Evolutionary conservation across 140 eudicot species (phyloP).

Genomic region (Senecio squalidus): DNA sequence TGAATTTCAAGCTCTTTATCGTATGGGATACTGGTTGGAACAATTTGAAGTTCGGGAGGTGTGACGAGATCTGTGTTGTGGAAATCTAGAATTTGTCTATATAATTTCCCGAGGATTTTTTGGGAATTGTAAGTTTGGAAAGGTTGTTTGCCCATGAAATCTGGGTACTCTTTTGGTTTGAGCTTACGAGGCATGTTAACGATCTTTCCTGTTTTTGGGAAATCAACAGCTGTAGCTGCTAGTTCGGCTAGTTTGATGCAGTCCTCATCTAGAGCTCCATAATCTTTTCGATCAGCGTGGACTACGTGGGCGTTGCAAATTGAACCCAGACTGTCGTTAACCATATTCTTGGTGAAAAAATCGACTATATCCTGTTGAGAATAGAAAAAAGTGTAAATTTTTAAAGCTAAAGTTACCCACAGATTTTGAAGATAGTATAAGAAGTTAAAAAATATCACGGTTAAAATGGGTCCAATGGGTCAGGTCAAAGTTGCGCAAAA

Average conservation of each 20-base stretch:
- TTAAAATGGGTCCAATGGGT: too few species aligned
- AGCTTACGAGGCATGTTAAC: slow-evolving; percentile 61
- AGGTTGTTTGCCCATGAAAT: slow-evolving; percentile 82
- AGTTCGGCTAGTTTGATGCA: slow-evolving; percentile 71
- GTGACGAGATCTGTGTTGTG: slow-evolving; percentile 19
- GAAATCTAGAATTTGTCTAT: slow-evolving; percentile 57
- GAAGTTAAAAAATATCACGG: too few species aligned
- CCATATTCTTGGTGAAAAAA: slow-evolving; percentile 69
- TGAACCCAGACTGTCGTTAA: slow-evolving; percentile 74
- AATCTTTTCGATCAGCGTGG: slow-evolving; percentile 68
- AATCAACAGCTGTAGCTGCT: slow-evolving; percentile 88
- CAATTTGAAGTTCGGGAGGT: slow-evolving; percentile 26
- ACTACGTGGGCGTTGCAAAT: slow-evolving; percentile 97
- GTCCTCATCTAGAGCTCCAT: slow-evolving; percentile 75
- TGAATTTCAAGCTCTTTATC: slow-evolving; percentile 59
- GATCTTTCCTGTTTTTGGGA: slow-evolving; percentile 81
- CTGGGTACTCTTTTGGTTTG: slow-evolving; percentile 76
- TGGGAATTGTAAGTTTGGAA: slow-evolving; percentile 60
- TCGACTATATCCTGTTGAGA: slow-evolving; percentile 61
- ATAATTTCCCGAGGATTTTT: slow-evolving; percentile 67
- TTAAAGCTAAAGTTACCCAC: too few species aligned
- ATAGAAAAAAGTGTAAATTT: slow-evolving; percentile 13
- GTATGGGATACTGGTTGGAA: slow-evolving; percentile 35
- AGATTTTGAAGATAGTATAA: too few species aligned
- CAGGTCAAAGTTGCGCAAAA: too few species aligned